These are phyloP conservation scores for Phyllostachys edulis DNA, from an alignment of 176 grass and related monocot species.

Conservation along the genomic window DNA sequence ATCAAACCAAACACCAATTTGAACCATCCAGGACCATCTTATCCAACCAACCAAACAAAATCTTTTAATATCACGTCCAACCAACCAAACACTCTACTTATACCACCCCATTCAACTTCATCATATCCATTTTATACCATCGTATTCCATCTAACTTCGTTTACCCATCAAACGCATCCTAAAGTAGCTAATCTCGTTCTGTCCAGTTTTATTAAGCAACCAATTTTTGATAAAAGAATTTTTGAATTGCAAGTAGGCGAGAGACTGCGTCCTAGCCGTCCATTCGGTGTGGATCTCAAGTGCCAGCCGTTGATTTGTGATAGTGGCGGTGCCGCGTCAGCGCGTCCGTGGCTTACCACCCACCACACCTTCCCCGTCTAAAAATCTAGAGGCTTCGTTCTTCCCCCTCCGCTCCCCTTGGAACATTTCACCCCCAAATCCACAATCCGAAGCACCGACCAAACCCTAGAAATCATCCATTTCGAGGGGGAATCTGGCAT, in stretches of 20 bases:
- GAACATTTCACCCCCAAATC: conserved; percentile 22
- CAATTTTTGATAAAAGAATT: too few relatives aligned
- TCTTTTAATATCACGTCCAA: too few relatives aligned
- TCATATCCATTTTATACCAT: too few relatives aligned
- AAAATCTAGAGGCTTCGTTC: conserved; percentile 29
- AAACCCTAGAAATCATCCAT: conserved; percentile 40
- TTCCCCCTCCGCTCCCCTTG: background rate
- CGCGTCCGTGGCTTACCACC: conserved; percentile 17
- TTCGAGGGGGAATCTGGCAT: background rate
- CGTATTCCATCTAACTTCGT: too few relatives aligned
- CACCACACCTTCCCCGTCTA: background rate
- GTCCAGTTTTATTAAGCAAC: too few relatives aligned
- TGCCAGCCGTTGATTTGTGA: conserved; percentile 29
- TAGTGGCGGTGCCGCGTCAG: conserved; percentile 19
- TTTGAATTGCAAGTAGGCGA: background rate
- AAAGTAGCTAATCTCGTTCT: too few relatives aligned
- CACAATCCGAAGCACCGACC: conserved; percentile 8
- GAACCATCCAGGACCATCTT: too few relatives aligned
- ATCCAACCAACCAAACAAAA: too few relatives aligned
- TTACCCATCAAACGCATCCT: too few relatives aligned
- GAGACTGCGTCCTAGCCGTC: background rate
- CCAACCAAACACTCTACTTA: too few relatives aligned
- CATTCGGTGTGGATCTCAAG: background rate
- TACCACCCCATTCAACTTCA: too few relatives aligned
- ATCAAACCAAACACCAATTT: too few relatives aligned